Evolutionary conservation across 108 stramenopile genomes (phyloP), one percentile per base, ranked within the genome.

Genomic region (Skeletonema grethae): DNA sequence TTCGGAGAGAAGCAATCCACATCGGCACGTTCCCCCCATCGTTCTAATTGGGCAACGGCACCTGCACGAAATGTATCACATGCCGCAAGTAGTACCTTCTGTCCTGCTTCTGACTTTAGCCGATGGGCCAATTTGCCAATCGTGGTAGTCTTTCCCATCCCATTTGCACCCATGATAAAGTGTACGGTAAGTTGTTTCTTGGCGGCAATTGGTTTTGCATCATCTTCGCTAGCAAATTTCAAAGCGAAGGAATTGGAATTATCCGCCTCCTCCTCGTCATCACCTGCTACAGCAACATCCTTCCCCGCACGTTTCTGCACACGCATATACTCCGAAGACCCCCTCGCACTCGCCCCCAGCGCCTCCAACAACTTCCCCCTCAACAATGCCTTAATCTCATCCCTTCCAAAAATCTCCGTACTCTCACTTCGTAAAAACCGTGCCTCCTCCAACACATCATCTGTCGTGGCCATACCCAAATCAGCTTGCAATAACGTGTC

Each of bases 41-140:
- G 87, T 57, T 94, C 86, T 38, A 98, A 77, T 71, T 98, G 97
- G 24, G 94, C 95, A 2, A 97, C 96, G 15, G 97, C 97, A 18
- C 95, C 97, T 4, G 97, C 97, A 22, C 97, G 92, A 68, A 96
- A 98, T 22, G 97, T 98, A 83, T 98, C 96, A 65, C 95, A 96
- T 15, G 96, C 96, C 4, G 95, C 96, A 48, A 98, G 16, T 25
- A 97, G 69, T 12, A 97, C 95, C 22, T 84, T 95, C 70, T 90
- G 88, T n/a, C 87, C 83, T 7, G 91, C 88, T 57, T 97, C 95
- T 11, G 69, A 73, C 34, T 78, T 61, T 5, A 98, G 70, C 16
- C 96, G 89, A 75, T 90, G 69, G 7, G 97, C 96, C 25, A 97
- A 65, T 86, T 98, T 98, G n/a, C 96, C 97, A 55, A 97, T 94